A percentile compares a stretch with the other conserved stretches of the same genome.
Conservation (phyloP, 768 basidiomycete species). For the Candolleomyces eurysporus region DNA sequence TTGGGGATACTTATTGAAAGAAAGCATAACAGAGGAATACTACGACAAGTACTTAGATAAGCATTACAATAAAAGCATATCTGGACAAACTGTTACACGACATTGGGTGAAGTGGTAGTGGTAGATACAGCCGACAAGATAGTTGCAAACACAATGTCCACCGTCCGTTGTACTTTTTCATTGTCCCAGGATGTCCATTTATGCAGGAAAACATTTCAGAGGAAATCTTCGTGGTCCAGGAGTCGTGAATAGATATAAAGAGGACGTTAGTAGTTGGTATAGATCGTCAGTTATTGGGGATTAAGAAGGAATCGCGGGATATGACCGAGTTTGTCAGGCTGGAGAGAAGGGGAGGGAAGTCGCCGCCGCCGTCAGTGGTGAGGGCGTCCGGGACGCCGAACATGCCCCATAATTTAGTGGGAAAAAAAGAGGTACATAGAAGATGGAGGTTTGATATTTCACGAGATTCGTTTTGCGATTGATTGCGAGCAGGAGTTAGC, state of each 20-base stretch:
- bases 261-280: neutral
- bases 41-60: neutral
- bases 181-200: slow-evolving; percentile 11
- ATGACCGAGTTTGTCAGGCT: too few relatives aligned
- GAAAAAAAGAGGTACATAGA: too few relatives aligned
- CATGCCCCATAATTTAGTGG: too few relatives aligned
- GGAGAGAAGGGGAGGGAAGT: too few relatives aligned
- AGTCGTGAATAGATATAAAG: neutral
- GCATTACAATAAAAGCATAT: slow-evolving; percentile 2
- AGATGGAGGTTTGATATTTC: too few relatives aligned
- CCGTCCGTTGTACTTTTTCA: slow-evolving; percentile 6
- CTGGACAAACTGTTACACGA: neutral
- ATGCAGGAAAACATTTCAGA: neutral
- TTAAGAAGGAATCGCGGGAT: neutral
- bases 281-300: neutral
- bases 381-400: too few relatives aligned
- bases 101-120: neutral
- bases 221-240: slow-evolving; percentile 2
- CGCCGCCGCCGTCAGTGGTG: too few relatives aligned
- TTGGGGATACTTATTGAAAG: too few relatives aligned
- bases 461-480: too few relatives aligned
- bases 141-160: slow-evolving; percentile 5
- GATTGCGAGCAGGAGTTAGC: slow-evolving; percentile 9
- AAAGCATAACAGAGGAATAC: too few relatives aligned
- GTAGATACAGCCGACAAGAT: neutral